Base-by-base conservation (phyloP, 192 early-diverging fungal species). In the Coemansia sp. region DNA sequence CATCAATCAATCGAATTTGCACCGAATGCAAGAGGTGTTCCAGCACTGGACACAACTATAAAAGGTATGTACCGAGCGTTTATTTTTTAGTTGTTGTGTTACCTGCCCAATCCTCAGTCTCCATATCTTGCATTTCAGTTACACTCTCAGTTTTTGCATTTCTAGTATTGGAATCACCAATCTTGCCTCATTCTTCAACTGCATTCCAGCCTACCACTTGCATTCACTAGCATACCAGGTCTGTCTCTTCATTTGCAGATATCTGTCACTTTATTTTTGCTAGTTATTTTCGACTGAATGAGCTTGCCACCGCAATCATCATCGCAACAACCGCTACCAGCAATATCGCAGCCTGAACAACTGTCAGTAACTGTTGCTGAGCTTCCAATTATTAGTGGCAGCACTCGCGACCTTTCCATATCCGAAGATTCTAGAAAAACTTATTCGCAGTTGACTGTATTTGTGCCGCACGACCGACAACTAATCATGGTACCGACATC, bases 401-500 rank as follows among this genome's bases (percentile, higher is more conserved):
- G n/a, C 43, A n/a, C n/a, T 45, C 14, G 43, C 43, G 43, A 45
- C 14, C 12, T n/a, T n/a, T 12, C n/a, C n/a, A n/a, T 45, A n/a
- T 4, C 43, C 14, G 5, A 12, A n/a, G 43, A 31, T 5, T 31
- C 43, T 21, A 19, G 47, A 7, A 17, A 8, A 17, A 69, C 51
- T 0, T 75, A 68, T 37, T 49, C 59, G 6, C 62, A 27, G 27
- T 39, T 60, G n/a, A 65, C 67, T 19, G 55, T 75, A 29, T 43
- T 65, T 4, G 45, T 75, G 3, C 72, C 72, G 6, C 65, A 58
- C 26, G 58, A 75, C 72, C 48, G 62, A 9, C 72, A 57, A 26
- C 43, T 75, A 17, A 60, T 68, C 17, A 59, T 74, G 65, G 58
- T 74, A 23, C 72, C 72, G 7, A 49, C 26, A 17, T 45, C 61